Percentiles rank a stretch among this genome's conserved stretches.
phyloP scores from a whole-genome alignment of 2,329 filamentous ascomycete genomes.

The Fusarium veterinarium region DNA sequence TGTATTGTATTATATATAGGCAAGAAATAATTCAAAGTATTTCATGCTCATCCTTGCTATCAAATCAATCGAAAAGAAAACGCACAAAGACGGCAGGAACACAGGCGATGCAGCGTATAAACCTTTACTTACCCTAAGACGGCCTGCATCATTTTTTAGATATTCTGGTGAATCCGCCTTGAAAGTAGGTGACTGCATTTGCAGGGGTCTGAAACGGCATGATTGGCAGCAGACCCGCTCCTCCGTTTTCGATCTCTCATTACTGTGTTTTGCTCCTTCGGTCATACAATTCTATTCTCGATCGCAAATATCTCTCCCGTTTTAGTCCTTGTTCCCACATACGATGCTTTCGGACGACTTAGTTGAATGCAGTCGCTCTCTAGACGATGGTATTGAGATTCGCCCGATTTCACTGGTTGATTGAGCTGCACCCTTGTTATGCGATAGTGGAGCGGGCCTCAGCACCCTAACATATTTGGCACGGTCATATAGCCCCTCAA shows the following conservation, averaged over 20 bases:
- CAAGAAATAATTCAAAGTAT: fast-evolving
- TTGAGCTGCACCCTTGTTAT: too few species aligned
- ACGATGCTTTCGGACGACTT: too few species aligned
- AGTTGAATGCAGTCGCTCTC: too few species aligned
- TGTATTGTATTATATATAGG: not conserved
- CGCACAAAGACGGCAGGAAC: too few species aligned
- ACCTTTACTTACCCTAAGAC: too few species aligned
- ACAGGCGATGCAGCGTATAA: too few species aligned
- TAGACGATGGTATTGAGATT: too few species aligned
- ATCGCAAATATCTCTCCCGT: not conserved
- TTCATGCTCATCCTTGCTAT: not conserved
- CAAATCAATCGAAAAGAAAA: not conserved
- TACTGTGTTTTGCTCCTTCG: not conserved
- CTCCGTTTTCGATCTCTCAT: not conserved
- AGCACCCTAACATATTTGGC: too few species aligned
- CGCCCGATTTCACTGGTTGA: too few species aligned
- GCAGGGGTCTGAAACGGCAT: not conserved
- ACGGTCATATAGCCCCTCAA: too few species aligned
- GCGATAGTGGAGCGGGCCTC: too few species aligned
- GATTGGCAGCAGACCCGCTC: not conserved
- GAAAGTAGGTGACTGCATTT: not conserved
- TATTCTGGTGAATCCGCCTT: not conserved
- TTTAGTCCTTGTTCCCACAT: not conserved
- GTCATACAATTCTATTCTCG: not conserved
- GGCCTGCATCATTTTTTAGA: not conserved